A percentile compares a stretch with the other conserved stretches of the same genome.
Evolutionary conservation across 305 asterid genomes (phyloP).

Genomic region (Fraxinus xanthoxyloides): DNA sequence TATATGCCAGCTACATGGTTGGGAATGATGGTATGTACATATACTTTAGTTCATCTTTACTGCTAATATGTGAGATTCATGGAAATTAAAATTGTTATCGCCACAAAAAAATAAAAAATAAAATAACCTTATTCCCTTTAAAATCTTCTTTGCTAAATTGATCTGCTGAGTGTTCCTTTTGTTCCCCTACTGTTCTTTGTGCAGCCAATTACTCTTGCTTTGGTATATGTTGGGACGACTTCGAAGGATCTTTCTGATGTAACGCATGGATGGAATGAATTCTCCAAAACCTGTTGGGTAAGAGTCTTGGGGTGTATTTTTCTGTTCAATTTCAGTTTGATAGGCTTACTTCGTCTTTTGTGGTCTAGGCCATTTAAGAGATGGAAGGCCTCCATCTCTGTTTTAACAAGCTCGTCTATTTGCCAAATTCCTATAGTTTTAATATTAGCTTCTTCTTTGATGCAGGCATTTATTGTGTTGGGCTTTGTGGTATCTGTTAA

Average conservation of each 20-base stretch:
- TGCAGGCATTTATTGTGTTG: slow-evolving; percentile 71
- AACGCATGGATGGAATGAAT: slow-evolving; percentile 91
- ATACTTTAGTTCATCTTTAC: background rate
- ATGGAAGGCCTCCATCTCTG: background rate
- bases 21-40: slow-evolving; percentile 87
- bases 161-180: background rate
- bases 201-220: slow-evolving; percentile 93
- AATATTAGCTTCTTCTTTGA: slow-evolving; percentile 16
- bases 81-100: background rate
- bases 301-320: slow-evolving; percentile 18
- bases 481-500: slow-evolving; percentile 84
- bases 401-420: background rate
- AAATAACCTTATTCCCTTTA: too few species aligned
- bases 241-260: slow-evolving; percentile 96
- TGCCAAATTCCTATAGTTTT: background rate
- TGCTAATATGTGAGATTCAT: slow-evolving; percentile 1
- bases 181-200: slow-evolving; percentile 14
- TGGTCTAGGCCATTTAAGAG: background rate
- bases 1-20: slow-evolving; percentile 96
- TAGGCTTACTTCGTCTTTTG: background rate
- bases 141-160: background rate
- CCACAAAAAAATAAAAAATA: too few species aligned
- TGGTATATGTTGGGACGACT: slow-evolving; percentile 96
- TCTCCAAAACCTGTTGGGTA: slow-evolving; percentile 92
- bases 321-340: background rate